Base-by-base conservation (phyloP, 2,329 filamentous ascomycete species). In the Ceratocystis eucalypticola region DNA sequence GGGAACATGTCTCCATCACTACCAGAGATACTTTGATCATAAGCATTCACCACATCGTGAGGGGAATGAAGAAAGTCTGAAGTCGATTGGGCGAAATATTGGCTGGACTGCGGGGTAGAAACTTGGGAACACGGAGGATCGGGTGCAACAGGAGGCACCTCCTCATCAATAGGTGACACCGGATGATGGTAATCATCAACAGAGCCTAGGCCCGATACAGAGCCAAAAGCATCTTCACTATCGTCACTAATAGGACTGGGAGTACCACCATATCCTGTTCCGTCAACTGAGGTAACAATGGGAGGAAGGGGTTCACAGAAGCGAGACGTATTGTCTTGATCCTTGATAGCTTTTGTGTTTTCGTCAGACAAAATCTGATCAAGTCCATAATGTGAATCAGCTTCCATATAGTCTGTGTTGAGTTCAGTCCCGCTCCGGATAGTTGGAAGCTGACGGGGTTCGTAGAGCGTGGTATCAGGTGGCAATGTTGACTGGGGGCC, bases 271-370 rank as follows among this genome's bases (percentile, higher is more conserved):
- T 88, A 85, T 1, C 83, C 86, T 66, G 76, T 81, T 8, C 82
- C 84, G 72, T 91, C 87, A 20, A 87, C 81, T 1, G 85, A 86
- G 0, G 86, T 88, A 12, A 89, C 85, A 17, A 89, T 81, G 0
- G 87, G 87, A 3, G 88, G 85, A 44, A 91, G 73, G 17, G 89
- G 88, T 69, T 88, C 83, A 64, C 82, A 78, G 69, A 80, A 80
- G 70, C 79, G 80, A 6, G 81, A 82, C 12, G 79, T 83, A 67
- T 85, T 84, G 30, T 82, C 80, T 61, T 77, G 76, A n/a, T 37
- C 6, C 68, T 65, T 67, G 33, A 66, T 44, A 41, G 37, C 20
- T 6, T 64, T 46, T 12, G 64, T 44, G 25, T 65, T 41, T n/a
- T 59, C 61, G 12, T 66, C 64, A 6, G 50, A 48, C 41, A 65